Evolutionary conservation across 306 rosid genomes (phyloP), one percentile per base, ranked within the genome.

Genomic region (Geum urbanum): DNA sequence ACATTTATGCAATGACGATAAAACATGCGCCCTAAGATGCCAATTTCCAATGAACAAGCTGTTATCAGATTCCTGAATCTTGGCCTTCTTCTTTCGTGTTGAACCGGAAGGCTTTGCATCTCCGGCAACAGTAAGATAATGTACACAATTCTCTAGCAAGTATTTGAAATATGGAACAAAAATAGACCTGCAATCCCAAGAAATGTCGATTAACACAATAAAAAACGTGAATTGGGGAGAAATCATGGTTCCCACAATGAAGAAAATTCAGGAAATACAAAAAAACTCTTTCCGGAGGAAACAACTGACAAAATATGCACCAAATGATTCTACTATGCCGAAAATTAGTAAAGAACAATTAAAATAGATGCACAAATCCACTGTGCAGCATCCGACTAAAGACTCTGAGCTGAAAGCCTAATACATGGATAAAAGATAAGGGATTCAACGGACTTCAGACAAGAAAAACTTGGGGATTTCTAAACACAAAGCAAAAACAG

Each of bases 81-180:
- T 94, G 58, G 90, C 91, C 86, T 85, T 92, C 79, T 81, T 90
- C 86, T 85, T 94, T 32, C 63, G 80, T 10, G 69, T 81, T 66
- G 75, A 67, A 68, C 71, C 78, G 22, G 86, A 69, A 44, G 69
- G 55, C 45, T 77, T 75, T 63, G 65, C 74, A 77, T 83, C 86
- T 71, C 88, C 89, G 64, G 67, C 59, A 57, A 66, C 77, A 60
- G 80, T 74, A 58, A 90, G 98, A 86, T 85, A 81, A 32, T 54
- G 83, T 56, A 94, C 84, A 78, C 96, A 85, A 72, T 86, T 78
- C 53, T 81, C 88, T 8, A 90, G 87, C 90, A 94, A 78, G 86
- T 85, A 85, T 75, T 90, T 94, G 85, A 90, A 90, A 84, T 90
- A 94, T 35, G 98, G 94, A 81, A 94, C 92, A 83, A 94, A 94